phyloP scores from a whole-genome alignment of 78 protist genomes.

The Monosiga brevicollis region DNA sequence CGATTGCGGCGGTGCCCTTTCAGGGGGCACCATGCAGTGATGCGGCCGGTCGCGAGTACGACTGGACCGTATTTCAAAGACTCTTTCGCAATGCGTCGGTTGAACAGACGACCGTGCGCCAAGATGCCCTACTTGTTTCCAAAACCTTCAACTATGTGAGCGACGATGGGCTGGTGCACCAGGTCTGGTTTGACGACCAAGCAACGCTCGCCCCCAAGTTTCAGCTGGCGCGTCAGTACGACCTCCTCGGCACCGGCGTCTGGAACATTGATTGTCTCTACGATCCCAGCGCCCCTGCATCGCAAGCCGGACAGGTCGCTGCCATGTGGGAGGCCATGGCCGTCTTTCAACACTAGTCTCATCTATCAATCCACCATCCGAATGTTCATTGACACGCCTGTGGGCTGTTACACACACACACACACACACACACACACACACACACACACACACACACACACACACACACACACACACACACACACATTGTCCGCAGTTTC shows the following conservation, averaged over 20 bases:
- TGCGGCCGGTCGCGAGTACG: background rate
- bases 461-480: too few relatives aligned
- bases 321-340: too few relatives aligned
- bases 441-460: too few relatives aligned
- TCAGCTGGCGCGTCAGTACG: background rate
- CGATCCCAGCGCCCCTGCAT: background rate
- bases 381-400: too few relatives aligned
- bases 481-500: too few relatives aligned
- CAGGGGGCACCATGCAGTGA: background rate
- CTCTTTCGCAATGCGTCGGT: background rate
- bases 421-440: too few relatives aligned
- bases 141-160: background rate
- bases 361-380: too few relatives aligned
- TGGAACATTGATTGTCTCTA: background rate
- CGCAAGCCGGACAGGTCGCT: too few relatives aligned
- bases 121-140: background rate
- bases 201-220: background rate
- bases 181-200: background rate
- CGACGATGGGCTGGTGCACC: background rate
- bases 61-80: background rate
- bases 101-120: background rate
- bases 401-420: too few relatives aligned
- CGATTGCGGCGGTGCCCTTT: background rate
- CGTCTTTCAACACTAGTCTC: too few relatives aligned
- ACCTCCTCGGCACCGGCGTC: background rate